Percentiles rank a stretch among this genome's conserved stretches.
phyloP scores from a whole-genome alignment of 257 asterid species.

The Capsicum pubescens region DNA sequence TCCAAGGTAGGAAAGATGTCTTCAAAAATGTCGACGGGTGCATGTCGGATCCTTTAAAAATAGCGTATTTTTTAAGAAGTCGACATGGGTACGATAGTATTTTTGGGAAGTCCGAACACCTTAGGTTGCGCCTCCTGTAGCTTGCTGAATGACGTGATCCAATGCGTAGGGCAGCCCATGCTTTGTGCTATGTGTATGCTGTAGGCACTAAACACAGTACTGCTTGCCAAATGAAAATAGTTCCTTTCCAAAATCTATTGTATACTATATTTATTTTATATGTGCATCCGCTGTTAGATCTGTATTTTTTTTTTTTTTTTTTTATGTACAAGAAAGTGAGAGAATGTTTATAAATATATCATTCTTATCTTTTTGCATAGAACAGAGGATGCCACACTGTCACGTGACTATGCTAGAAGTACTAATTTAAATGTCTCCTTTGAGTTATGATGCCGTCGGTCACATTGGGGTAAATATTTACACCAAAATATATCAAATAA shows the following conservation, averaged over 20 bases:
- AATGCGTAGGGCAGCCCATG: constrained; percentile 18
- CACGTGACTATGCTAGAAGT: neutral
- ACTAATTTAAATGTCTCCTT: neutral
- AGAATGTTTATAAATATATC: neutral
- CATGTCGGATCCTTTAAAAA: too few species aligned
- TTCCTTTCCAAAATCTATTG: neutral
- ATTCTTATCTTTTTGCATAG: neutral
- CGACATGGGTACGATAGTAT: too few species aligned
- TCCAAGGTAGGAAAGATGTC: too few species aligned
- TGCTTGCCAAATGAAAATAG: neutral
- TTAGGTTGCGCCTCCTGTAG: neutral
- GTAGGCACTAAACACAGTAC: constrained; percentile 14
- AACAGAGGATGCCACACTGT: neutral
- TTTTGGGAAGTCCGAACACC: too few species aligned
- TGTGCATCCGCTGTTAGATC: neutral
- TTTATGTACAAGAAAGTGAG: neutral
- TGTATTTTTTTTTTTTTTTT: neutral
- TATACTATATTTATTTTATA: neutral
- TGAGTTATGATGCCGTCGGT: neutral
- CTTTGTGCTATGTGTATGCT: constrained; percentile 1
- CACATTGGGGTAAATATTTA: neutral
- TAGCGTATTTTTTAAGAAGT: too few species aligned
- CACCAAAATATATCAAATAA: neutral
- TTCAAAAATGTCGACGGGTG: too few species aligned
- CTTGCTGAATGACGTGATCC: neutral